Conservation (phyloP, 176 grass and related monocot genomes). For the Luzula sylvatica region DNA sequence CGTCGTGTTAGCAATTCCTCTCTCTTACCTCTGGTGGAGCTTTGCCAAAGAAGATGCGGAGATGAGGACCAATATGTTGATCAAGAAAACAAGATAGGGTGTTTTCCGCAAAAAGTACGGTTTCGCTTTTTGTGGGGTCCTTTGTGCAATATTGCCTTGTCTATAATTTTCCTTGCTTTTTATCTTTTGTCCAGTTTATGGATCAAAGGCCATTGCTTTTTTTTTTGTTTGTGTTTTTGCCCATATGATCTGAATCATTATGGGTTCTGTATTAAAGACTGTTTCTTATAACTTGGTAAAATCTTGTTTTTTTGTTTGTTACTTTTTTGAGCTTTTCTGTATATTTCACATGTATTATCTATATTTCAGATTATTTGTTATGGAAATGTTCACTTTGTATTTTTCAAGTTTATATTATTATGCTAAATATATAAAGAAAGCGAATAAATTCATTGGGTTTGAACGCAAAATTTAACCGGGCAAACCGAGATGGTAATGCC, state of each 20-base stretch:
- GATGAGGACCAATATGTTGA: conserved; percentile 40
- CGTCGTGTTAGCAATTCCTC: conserved; percentile 36
- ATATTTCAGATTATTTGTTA: too few relatives aligned
- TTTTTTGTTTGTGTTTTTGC: conserved; percentile 6
- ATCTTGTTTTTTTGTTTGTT: conserved; percentile 8
- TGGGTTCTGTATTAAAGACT: neutral
- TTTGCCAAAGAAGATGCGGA: conserved; percentile 83
- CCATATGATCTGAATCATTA: too few relatives aligned
- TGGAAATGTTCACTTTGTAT: too few relatives aligned
- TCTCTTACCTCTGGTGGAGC: conserved; percentile 78
- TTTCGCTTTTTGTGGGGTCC: neutral
- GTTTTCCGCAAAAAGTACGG: too few relatives aligned
- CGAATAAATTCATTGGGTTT: too few relatives aligned
- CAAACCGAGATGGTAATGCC: too few relatives aligned
- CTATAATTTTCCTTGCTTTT: conserved; percentile 21
- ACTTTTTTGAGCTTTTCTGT: neutral
- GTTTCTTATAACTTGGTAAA: conserved; percentile 5
- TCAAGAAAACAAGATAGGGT: conserved; percentile 71
- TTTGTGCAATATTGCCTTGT: conserved; percentile 35
- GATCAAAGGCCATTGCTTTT: conserved; percentile 2
- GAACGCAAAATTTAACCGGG: too few relatives aligned
- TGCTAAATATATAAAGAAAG: too few relatives aligned
- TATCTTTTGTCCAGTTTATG: neutral
- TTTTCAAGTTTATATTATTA: too few relatives aligned
- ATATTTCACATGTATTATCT: too few relatives aligned